phyloP scores from a whole-genome alignment of 2,329 filamentous ascomycete genomes.

The Chaetomiaceae sp. region DNA sequence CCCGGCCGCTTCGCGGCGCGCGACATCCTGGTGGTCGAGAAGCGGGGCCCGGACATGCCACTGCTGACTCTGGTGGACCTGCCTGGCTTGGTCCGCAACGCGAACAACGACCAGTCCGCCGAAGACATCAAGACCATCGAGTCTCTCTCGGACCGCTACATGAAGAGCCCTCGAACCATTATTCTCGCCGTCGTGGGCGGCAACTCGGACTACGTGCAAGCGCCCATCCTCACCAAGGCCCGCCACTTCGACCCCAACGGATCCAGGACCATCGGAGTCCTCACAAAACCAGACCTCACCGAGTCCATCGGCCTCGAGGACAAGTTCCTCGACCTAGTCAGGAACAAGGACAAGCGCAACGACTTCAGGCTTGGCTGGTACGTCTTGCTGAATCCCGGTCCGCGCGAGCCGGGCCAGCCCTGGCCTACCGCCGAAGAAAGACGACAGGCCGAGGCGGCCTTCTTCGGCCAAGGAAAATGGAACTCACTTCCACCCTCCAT shows the following conservation, averaged over 20 bases:
- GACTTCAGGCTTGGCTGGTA: slow-evolving; percentile 50
- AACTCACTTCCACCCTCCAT: slow-evolving; percentile 43
- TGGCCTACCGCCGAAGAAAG: slow-evolving; percentile 43
- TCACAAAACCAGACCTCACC: slow-evolving; percentile 51
- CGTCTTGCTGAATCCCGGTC: slow-evolving; percentile 47
- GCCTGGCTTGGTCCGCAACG: slow-evolving; percentile 53
- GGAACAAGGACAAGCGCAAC: slow-evolving; percentile 47
- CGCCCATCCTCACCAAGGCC: slow-evolving; percentile 48
- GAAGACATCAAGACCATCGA: slow-evolving; percentile 51
- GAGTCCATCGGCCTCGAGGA: slow-evolving; percentile 50
- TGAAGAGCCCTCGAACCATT: slow-evolving; percentile 52
- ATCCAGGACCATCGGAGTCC: slow-evolving; percentile 46
- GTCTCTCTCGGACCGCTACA: slow-evolving; percentile 48
- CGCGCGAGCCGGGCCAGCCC: slow-evolving; percentile 39
- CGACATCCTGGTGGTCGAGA: slow-evolving; percentile 55
- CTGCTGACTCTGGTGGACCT: slow-evolving; percentile 59
- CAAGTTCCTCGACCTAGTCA: slow-evolving; percentile 51
- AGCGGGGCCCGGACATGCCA: slow-evolving; percentile 55
- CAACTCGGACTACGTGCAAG: slow-evolving; percentile 52
- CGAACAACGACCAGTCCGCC: slow-evolving; percentile 49
- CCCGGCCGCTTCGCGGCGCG: slow-evolving; percentile 48
- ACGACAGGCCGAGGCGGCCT: slow-evolving; percentile 41
- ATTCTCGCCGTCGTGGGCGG: slow-evolving; percentile 53
- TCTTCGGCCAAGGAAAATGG: slow-evolving; percentile 49
- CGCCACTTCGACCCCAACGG: slow-evolving; percentile 47